phyloP scores from a whole-genome alignment of 805 yeast species.

The Candida fluviatilis region DNA sequence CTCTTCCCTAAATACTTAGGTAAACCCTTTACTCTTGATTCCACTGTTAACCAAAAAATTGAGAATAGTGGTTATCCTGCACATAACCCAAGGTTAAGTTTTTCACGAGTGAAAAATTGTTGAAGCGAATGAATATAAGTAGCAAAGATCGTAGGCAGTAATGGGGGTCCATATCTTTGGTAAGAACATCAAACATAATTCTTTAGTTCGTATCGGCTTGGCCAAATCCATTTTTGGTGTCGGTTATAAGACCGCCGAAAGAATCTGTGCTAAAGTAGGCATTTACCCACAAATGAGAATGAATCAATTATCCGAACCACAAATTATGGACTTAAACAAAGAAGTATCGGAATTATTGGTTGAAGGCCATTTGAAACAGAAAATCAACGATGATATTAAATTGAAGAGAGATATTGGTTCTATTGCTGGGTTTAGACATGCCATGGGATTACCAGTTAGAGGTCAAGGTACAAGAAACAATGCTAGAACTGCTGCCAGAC shows the following conservation, averaged over 20 bases:
- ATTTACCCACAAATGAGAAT: constrained; percentile 91
- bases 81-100: no score
- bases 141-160: not conserved
- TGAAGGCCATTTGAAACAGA: constrained; percentile 74
- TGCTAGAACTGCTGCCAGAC: constrained; percentile 82
- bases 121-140: not conserved
- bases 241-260: constrained; percentile 68
- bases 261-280: constrained; percentile 82
- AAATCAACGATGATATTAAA: constrained; percentile 71
- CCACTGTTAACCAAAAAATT: not conserved
- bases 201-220: constrained; percentile 53
- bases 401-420: constrained; percentile 79
- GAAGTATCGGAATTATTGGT: constrained; percentile 80
- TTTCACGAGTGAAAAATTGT: not conserved
- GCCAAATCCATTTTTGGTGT: constrained; percentile 83
- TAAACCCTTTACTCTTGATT: no score
- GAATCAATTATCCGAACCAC: constrained; percentile 88
- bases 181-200: constrained; percentile 40
- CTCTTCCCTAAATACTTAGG: no score
- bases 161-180: constrained; percentile 46
- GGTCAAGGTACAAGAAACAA: constrained; percentile 94
- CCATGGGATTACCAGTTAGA: constrained; percentile 57
- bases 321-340: constrained; percentile 78
- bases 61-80: not conserved
- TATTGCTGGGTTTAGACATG: constrained; percentile 86